These are phyloP conservation scores for Termitomyces sp. DNA, from an alignment of 768 basidiomycete genomes.

Conservation along the genomic window DNA sequence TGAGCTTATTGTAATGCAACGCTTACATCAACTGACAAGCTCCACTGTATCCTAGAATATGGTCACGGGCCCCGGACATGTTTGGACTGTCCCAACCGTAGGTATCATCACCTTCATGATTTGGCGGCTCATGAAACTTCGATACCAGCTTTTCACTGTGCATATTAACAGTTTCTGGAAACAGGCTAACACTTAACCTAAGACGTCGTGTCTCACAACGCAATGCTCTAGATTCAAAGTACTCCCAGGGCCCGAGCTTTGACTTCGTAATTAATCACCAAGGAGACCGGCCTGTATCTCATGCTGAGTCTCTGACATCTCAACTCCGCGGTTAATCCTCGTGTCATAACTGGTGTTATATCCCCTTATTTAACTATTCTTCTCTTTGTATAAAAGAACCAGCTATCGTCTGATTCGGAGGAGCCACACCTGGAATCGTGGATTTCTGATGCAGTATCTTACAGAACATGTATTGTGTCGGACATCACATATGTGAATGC, in stretches of 20 bases:
- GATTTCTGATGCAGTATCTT: background rate
- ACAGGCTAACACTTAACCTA: conserved; percentile 6
- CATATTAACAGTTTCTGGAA: conserved; percentile 3
- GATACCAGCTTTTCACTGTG: conserved; percentile 6
- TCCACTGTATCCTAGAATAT: background rate
- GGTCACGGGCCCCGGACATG: background rate
- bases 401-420: background rate
- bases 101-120: background rate
- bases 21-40: background rate
- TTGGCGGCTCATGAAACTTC: no score
- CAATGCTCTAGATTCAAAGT: background rate
- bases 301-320: background rate
- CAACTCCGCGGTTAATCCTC: background rate
- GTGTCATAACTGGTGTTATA: background rate
- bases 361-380: no score
- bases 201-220: conserved; percentile 1
- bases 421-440: background rate
- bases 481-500: no score
- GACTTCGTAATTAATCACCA: conserved; percentile 1
- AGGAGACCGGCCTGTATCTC: background rate
- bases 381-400: background rate
- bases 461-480: no score
- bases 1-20: background rate
- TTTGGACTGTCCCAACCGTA: conserved; percentile 9
- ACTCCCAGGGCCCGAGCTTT: conserved; percentile 1